Conservation (phyloP, 1,284 basidiomycete genomes). For the Cryptococcus sp. region DNA sequence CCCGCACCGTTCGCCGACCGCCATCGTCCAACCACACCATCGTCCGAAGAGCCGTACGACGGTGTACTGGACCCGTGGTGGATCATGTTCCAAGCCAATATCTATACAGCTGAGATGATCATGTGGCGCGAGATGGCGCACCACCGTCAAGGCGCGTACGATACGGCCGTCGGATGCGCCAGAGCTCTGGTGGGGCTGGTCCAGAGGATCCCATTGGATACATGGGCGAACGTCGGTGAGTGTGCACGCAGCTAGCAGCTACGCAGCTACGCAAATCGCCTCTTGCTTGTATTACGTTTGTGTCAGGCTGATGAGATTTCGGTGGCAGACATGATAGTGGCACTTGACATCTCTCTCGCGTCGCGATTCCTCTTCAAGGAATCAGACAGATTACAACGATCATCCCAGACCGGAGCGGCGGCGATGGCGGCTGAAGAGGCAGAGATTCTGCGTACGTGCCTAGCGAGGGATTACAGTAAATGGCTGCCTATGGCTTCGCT, state of each 20-base stretch:
- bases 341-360: constrained; percentile 32
- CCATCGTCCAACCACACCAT: not conserved
- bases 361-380: constrained; percentile 41
- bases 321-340: constrained; percentile 32
- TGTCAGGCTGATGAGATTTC: too few species aligned
- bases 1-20: constrained; percentile 16
- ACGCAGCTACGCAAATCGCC: not conserved
- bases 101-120: constrained; percentile 42
- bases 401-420: constrained; percentile 19
- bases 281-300: too few species aligned
- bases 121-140: constrained; percentile 39
- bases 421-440: constrained; percentile 30
- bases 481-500: constrained; percentile 36
- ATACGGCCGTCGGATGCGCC: constrained; percentile 34
- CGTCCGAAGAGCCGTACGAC: constrained; percentile 14
- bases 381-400: constrained; percentile 18
- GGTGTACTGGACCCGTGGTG: constrained; percentile 40
- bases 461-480: constrained; percentile 29
- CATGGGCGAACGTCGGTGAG: constrained; percentile 42
- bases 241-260: not conserved
- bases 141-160: constrained; percentile 26
- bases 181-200: constrained; percentile 34
- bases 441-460: constrained; percentile 21
- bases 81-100: constrained; percentile 36
- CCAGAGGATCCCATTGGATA: constrained; percentile 20